A percentile compares a stretch with the other conserved stretches of the same genome.
Conservation (phyloP, 305 asterid genomes). For the Ilex paraguariensis region DNA sequence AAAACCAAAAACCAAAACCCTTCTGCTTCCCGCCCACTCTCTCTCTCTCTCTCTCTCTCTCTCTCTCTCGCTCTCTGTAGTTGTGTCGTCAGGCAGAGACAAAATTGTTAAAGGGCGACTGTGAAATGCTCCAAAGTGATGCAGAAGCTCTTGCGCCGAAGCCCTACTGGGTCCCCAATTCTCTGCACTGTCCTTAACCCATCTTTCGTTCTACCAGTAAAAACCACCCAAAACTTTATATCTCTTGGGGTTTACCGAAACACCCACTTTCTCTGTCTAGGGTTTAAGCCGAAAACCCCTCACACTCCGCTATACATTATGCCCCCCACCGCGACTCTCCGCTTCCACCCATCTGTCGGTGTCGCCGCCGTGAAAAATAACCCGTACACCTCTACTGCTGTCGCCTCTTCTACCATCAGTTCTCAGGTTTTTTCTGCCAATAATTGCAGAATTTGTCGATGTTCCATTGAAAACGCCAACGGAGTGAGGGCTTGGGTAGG, state of each 20-base stretch:
- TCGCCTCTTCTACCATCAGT: background rate
- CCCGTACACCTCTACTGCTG: background rate
- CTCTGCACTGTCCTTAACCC: background rate
- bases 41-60: too few relatives aligned
- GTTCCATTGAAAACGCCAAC: background rate
- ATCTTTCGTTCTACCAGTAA: background rate
- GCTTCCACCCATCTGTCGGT: background rate
- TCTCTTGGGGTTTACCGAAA: background rate
- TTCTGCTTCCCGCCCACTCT: too few relatives aligned
- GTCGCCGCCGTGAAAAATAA: too few relatives aligned
- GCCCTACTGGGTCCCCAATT: background rate
- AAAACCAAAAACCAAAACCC: too few relatives aligned
- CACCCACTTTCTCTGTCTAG: background rate
- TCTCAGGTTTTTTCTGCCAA: background rate
- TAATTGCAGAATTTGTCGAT: background rate
- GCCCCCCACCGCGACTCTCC: background rate
- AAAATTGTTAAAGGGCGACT: background rate
- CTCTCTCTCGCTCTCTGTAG: too few relatives aligned
- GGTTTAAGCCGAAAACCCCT: background rate
- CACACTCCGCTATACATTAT: background rate
- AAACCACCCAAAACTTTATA: background rate
- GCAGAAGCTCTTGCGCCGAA: background rate
- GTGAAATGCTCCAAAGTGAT: conserved; percentile 2
- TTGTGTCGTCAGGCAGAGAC: background rate
- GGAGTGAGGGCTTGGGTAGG: background rate